A percentile compares a stretch with the other conserved stretches of the same genome.
Evolutionary conservation across 345 rosid species (phyloP).

Genomic region (Sisymbrium irio): DNA sequence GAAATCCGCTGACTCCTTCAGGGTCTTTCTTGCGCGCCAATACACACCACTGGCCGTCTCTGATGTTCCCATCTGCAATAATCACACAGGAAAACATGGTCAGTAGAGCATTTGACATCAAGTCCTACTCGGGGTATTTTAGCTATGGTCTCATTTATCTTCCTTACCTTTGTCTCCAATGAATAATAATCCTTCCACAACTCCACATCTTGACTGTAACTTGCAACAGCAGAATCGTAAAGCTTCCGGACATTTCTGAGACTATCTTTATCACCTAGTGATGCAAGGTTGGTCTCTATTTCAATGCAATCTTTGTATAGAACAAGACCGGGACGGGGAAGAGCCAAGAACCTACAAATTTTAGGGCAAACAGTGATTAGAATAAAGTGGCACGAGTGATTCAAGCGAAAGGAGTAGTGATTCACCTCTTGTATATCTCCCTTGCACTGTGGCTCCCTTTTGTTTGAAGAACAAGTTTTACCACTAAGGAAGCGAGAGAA

Average conservation of each 20-base stretch:
- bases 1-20: constrained; percentile 40
- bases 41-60: constrained; percentile 63
- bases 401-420: neutral
- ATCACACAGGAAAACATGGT: neutral
- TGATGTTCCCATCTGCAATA: constrained; percentile 77
- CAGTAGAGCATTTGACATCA: neutral
- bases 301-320: constrained; percentile 72
- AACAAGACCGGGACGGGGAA: constrained; percentile 74
- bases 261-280: constrained; percentile 52
- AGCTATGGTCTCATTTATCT: neutral
- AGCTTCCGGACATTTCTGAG: constrained; percentile 60
- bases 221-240: constrained; percentile 74
- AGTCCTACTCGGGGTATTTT: neutral
- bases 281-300: constrained; percentile 65
- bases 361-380: neutral
- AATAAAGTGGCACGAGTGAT: neutral
- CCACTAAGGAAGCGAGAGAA: constrained; percentile 59
- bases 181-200: constrained; percentile 76
- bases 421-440: constrained; percentile 64
- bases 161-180: constrained; percentile 66
- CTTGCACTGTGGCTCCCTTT: constrained; percentile 65
- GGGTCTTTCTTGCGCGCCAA: constrained; percentile 79
- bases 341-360: constrained; percentile 64
- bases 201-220: constrained; percentile 54
- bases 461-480: constrained; percentile 59